Evolutionary conservation across 2,329 filamentous ascomycete species (phyloP), one percentile per base, ranked within the genome.

Genomic region (Didymella keratinophila): DNA sequence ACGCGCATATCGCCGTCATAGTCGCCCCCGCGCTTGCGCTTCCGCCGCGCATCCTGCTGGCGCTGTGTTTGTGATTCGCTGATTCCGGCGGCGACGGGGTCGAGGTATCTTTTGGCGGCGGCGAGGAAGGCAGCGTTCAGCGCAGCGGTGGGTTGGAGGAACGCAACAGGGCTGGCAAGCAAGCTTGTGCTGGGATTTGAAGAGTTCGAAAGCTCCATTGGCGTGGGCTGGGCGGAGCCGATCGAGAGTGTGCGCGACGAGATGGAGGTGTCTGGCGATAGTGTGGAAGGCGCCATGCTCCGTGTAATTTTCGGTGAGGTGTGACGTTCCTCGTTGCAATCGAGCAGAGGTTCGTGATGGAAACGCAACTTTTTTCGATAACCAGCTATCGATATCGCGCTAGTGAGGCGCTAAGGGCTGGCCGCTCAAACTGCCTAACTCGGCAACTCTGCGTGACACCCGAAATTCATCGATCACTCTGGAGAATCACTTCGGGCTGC

Each of bases 81-180:
- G 30, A 97, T 83, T 54, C 87, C 87, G 1, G 84, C 82, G 2
- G 93, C 93, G 63, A 97, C 87, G 4, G 86, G 85, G 71, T 97
- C 92, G 8, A 97, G 82, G 4, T 89, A 91, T 39, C 86, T 82
- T 78, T 96, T 97, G n/a, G 91, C 88, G 50, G 92, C 85, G 56
- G 87, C 84, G 21, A 95, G 81, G 18, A 91, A 88, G 3, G 89
- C 87, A 30, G 85, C 83, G 44, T 92, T 86, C 30, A 96, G 82
- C 21, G 85, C 78, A 8, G 84, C 70, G 2, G 86, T 82, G 4
- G 94, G 93, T 63, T 89, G 88, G n/a, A 97, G 82, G 72, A 97
- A 96, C 25, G 79, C 76, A 72, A 93, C 88, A 12, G 91, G 89
- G 59, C 86, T 85, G 57, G 82, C 79, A 16, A 87, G 79, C 47